Percentiles rank a stretch among this genome's conserved stretches.
Evolutionary conservation across 345 rosid genomes (phyloP).

Genomic region (Isatis tinctoria): DNA sequence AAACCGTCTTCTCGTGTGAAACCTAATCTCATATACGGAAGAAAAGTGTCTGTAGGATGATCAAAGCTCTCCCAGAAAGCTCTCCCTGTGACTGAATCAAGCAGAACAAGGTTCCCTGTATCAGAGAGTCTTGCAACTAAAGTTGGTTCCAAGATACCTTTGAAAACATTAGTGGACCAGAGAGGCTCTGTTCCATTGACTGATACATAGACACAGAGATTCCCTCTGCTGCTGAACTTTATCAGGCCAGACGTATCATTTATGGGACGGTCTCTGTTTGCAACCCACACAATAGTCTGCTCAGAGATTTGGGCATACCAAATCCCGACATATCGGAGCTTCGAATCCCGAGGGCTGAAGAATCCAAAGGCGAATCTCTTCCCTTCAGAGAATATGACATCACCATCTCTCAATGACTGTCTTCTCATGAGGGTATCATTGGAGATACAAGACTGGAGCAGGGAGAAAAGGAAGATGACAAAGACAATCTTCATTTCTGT

Average conservation of each 20-base stretch:
- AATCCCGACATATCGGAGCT: slow-evolving; percentile 52
- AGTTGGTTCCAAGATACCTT: slow-evolving; percentile 4
- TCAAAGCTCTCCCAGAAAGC: slow-evolving; percentile 71
- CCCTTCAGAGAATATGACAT: slow-evolving; percentile 35
- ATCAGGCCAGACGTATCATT: slow-evolving; percentile 6
- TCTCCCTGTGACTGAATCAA: slow-evolving; percentile 22
- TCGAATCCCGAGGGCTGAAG: slow-evolving; percentile 51
- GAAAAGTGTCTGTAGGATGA: slow-evolving; percentile 52
- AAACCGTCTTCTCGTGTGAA: slow-evolving; percentile 33
- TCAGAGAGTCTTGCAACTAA: slow-evolving; percentile 48
- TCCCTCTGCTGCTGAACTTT: slow-evolving; percentile 21
- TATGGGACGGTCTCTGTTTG: slow-evolving; percentile 43
- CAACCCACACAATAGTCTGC: slow-evolving; percentile 66
- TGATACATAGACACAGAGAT: slow-evolving; percentile 24
- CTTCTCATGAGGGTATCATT: slow-evolving; percentile 28
- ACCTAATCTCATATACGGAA: slow-evolving; percentile 64
- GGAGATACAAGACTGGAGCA: slow-evolving; percentile 18
- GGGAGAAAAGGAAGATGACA: slow-evolving; percentile 4
- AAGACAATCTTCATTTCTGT: slow-evolving; percentile 3
- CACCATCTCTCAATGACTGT: slow-evolving; percentile 39
- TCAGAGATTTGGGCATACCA: slow-evolving; percentile 55
- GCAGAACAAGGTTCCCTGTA: slow-evolving; percentile 54
- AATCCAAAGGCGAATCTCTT: slow-evolving; percentile 50
- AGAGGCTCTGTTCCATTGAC: slow-evolving; percentile 3
- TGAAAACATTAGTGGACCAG: slow-evolving; percentile 15